These are phyloP conservation scores for Fusarium sp. DNA, from an alignment of 2,329 filamentous ascomycete species.

Conservation along the genomic window DNA sequence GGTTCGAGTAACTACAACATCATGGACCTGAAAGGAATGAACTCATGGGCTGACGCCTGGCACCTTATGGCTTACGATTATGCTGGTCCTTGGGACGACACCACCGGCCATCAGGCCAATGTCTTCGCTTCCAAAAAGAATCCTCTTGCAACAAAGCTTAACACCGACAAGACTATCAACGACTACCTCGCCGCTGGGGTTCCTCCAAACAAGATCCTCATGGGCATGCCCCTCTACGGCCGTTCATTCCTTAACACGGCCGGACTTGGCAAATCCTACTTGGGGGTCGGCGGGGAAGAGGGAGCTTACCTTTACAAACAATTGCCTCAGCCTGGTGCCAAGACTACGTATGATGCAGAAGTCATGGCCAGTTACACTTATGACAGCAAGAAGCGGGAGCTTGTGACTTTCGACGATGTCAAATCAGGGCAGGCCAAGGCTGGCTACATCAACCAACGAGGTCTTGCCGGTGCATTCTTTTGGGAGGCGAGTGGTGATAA, in stretches of 20 bases:
- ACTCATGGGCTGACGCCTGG: constrained; percentile 68
- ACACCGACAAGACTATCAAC: constrained; percentile 71
- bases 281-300: constrained; percentile 70
- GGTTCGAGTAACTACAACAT: constrained; percentile 60
- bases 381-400: constrained; percentile 65
- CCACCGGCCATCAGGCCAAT: constrained; percentile 76
- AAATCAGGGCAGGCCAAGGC: constrained; percentile 70
- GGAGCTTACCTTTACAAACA: constrained; percentile 81
- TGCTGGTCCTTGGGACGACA: constrained; percentile 73
- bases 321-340: constrained; percentile 70
- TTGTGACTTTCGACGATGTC: constrained; percentile 78
- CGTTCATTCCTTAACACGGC: constrained; percentile 77
- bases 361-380: constrained; percentile 79
- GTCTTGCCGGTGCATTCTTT: constrained; percentile 82
- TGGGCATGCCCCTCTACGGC: constrained; percentile 84
- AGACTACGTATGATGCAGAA: constrained; percentile 65
- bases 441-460: constrained; percentile 67
- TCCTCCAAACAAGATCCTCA: constrained; percentile 71
- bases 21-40: constrained; percentile 65
- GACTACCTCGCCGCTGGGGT: constrained; percentile 66
- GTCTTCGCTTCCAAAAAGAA: constrained; percentile 65
- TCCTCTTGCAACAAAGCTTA: constrained; percentile 72
- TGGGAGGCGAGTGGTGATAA: constrained; percentile 83
- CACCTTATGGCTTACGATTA: constrained; percentile 77
- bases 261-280: constrained; percentile 73